Conservation (phyloP, 1,139 yeast genomes). For the Zygotorulaspora mrakii region DNA sequence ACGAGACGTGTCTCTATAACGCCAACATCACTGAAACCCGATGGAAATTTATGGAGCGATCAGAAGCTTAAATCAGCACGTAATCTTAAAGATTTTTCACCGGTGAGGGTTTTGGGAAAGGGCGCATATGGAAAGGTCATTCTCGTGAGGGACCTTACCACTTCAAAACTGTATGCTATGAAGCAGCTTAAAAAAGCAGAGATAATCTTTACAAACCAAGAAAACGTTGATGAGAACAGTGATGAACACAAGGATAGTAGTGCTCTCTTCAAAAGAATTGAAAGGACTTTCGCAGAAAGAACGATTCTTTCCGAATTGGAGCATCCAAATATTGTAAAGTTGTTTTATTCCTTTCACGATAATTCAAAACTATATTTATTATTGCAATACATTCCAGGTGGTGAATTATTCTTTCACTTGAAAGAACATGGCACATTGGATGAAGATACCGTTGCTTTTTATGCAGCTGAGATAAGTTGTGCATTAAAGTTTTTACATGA, state of each 20-base stretch:
- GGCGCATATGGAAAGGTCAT: slow-evolving; percentile 92
- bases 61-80: slow-evolving; percentile 17
- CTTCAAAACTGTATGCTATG: slow-evolving; percentile 78
- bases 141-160: slow-evolving; percentile 61
- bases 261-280: slow-evolving; percentile 37
- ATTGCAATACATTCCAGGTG: slow-evolving; percentile 87
- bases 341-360: slow-evolving; percentile 89
- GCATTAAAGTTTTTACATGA: slow-evolving; percentile 79
- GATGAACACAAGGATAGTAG: slow-evolving; percentile 21
- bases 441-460: slow-evolving; percentile 75
- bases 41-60: background rate
- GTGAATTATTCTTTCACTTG: slow-evolving; percentile 84
- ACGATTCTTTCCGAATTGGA: slow-evolving; percentile 64
- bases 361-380: slow-evolving; percentile 71
- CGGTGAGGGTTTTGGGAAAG: slow-evolving; percentile 77
- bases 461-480: slow-evolving; percentile 80
- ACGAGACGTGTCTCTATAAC: slow-evolving; percentile 31
- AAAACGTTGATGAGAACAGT: slow-evolving; percentile 30
- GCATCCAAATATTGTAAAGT: slow-evolving; percentile 85
- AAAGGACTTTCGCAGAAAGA: slow-evolving; percentile 68
- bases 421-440: slow-evolving; percentile 47
- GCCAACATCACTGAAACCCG: slow-evolving; percentile 7
- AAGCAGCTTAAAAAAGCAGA: slow-evolving; percentile 84
- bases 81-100: slow-evolving; percentile 61
- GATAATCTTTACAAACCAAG: slow-evolving; percentile 44